Evolutionary conservation across 129 eudicot species (phyloP), one percentile per base, ranked within the genome.

Genomic region (Escallonia herrerae): DNA sequence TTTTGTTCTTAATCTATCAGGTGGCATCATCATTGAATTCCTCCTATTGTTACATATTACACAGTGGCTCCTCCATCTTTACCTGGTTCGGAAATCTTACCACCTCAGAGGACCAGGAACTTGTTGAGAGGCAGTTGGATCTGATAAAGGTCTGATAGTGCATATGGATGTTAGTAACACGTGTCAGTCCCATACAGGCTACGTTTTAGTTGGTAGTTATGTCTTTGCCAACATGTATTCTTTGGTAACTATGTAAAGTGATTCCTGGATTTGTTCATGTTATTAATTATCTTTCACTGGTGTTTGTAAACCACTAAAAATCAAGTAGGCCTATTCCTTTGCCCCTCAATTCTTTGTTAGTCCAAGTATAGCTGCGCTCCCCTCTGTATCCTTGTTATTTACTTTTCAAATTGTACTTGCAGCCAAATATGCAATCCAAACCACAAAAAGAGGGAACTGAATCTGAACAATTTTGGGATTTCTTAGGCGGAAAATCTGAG

Each of bases 111-210:
- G 89, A 85, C 72, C 91, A 85, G 40, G 97, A 87, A 63, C 95
- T 91, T 63, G 79, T 70, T 56, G 97, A 91, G 82, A 87, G 97
- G 79, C 91, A 74, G 78, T 74, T 91, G 47, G 97, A 91, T 87
- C 53, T 81, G 53, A 85, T 90, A 65, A 86, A 90, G 91, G 97
- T 82, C 48, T 72, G 67, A 8, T 66, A 47, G 51, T 15, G 33
- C 58, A 43, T 55, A 59, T 56, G 60, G 44, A 10, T 62, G 11
- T 38, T 74, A 8, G 15, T 59, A 65, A 7, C 9, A 66, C 45
- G 3, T 46, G 22, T 58, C 60, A 13, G 15, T 4, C 53, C n/a
- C 39, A 14, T 39, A 37, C 15, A 45, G 5, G 41, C 44, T 69
- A 57, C 43, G 55, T 58, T n/a, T 75, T 40, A 22, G 42, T 8